phyloP scores from a whole-genome alignment of 129 eudicot genomes.

The carrot (Daucus carota) region DH1_v3.0 NC_030382.2:38330501-38331000 shows the following conservation, averaged over 20 bases:
- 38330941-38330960: background rate
- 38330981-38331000: background rate
- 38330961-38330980: background rate
- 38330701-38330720: background rate
- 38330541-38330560: background rate
- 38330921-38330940: background rate
- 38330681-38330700: background rate
- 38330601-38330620: background rate
- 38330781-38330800: too few species aligned
- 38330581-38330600: constrained; percentile 9
- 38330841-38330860: background rate
- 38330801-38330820: too few species aligned
- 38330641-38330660: background rate
- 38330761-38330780: background rate
- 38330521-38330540: constrained; percentile 10
- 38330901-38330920: background rate
- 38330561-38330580: constrained; percentile 4
- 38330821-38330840: background rate
- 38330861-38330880: background rate
- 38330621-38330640: background rate
- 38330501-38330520: constrained; percentile 3
- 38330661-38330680: background rate
- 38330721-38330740: background rate
- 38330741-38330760: background rate
- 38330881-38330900: background rate